These are phyloP conservation scores for Podospora australis DNA, from an alignment of 495 filamentous ascomycete species.

Conservation along the genomic window DNA sequence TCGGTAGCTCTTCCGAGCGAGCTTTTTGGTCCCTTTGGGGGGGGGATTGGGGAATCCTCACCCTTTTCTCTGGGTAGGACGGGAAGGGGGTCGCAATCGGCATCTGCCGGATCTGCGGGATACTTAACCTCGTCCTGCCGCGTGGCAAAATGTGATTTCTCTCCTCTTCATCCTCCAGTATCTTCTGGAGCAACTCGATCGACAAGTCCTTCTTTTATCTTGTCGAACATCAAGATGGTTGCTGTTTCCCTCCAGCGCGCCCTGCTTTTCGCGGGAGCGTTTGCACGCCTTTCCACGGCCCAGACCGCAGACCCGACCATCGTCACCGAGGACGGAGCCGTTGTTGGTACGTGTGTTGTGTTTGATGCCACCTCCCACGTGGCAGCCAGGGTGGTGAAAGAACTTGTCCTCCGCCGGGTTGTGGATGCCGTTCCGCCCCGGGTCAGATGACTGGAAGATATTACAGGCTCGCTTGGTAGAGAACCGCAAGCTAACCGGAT, in stretches of 20 bases:
- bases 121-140: constrained; percentile 6
- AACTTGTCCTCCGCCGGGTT: background rate
- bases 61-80: no score
- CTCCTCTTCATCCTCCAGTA: background rate
- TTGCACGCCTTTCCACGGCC: constrained; percentile 4
- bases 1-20: background rate
- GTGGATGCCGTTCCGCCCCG: no score
- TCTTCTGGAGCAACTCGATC: background rate
- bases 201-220: constrained; percentile 10
- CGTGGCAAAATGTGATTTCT: constrained; percentile 2
- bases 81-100: constrained; percentile 1
- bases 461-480: no score
- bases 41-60: no score
- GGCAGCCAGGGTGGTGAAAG: background rate
- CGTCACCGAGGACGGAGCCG: background rate
- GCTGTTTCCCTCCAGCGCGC: constrained; percentile 7
- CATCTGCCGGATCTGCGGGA: background rate
- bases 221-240: constrained; percentile 8
- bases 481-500: background rate
- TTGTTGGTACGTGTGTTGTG: constrained; percentile 1
- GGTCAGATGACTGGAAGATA: no score
- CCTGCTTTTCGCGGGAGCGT: constrained; percentile 10
- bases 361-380: background rate
- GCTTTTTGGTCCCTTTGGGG: background rate
- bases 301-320: constrained; percentile 5